Conservation (phyloP, 2,329 filamentous ascomycete genomes). For the Escovopsis weberi region DNA sequence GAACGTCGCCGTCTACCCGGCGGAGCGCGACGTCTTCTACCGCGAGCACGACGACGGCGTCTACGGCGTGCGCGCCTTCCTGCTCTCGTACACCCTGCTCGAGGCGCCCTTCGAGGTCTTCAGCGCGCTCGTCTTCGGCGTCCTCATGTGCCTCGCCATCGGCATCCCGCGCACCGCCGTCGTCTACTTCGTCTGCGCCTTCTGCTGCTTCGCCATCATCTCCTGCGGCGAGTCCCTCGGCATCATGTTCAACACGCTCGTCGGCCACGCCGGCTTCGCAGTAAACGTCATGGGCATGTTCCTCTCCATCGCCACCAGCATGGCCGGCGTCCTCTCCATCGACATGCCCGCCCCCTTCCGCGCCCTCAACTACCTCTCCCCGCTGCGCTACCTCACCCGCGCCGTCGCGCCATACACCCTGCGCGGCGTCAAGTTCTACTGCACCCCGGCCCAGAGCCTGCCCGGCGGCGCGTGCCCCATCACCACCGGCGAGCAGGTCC, state of each 20-base stretch:
- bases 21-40: slow-evolving; percentile 62
- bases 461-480: slow-evolving; percentile 49
- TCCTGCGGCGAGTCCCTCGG: slow-evolving; percentile 61
- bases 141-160: slow-evolving; percentile 48
- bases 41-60: slow-evolving; percentile 59
- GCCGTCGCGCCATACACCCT: slow-evolving; percentile 55
- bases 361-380: slow-evolving; percentile 56
- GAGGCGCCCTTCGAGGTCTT: slow-evolving; percentile 59
- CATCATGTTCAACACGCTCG: slow-evolving; percentile 67
- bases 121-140: slow-evolving; percentile 48
- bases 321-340: slow-evolving; percentile 58
- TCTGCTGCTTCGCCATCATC: slow-evolving; percentile 60
- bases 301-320: slow-evolving; percentile 54
- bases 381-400: slow-evolving; percentile 53
- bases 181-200: slow-evolving; percentile 54
- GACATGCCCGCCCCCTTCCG: slow-evolving; percentile 51
- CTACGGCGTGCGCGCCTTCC: slow-evolving; percentile 56
- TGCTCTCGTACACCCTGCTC: slow-evolving; percentile 52
- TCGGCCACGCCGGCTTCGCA: slow-evolving; percentile 59
- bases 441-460: slow-evolving; percentile 43
- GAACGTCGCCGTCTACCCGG: slow-evolving; percentile 60
- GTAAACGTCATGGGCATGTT: slow-evolving; percentile 59
- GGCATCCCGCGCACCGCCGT: slow-evolving; percentile 46
- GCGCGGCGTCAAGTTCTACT: slow-evolving; percentile 46
- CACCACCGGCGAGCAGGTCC: slow-evolving; percentile 49